Evolutionary conservation across 2,329 filamentous ascomycete genomes (phyloP).

Genomic region (Verticillium alfalfae): DNA sequence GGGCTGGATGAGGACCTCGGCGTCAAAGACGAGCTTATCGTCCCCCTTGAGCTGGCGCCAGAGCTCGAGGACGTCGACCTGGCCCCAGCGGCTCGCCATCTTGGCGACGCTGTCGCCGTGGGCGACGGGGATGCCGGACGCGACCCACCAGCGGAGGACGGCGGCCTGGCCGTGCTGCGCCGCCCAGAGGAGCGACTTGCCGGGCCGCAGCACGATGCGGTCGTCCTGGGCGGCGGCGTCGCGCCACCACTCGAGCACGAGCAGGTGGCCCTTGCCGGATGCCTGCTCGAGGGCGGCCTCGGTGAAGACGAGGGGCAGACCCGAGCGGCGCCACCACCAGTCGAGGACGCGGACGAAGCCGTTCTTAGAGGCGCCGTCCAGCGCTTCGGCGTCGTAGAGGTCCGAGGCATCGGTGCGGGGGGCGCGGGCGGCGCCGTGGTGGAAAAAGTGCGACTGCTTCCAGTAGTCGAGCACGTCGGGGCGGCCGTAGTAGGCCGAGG

Average conservation of each 20-base stretch:
- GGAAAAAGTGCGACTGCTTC: slow-evolving; percentile 75
- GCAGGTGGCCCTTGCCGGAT: slow-evolving; percentile 75
- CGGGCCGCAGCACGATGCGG: slow-evolving; percentile 63
- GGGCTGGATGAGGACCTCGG: slow-evolving; percentile 76
- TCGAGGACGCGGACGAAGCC: slow-evolving; percentile 82
- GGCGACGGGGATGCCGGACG: slow-evolving; percentile 70
- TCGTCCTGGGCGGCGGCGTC: slow-evolving; percentile 58
- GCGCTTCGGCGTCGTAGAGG: slow-evolving; percentile 69
- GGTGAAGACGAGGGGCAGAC: slow-evolving; percentile 76
- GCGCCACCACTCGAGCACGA: slow-evolving; percentile 92
- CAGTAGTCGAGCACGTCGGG: slow-evolving; percentile 87
- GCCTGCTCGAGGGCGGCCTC: slow-evolving; percentile 85
- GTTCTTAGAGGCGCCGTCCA: slow-evolving; percentile 81
- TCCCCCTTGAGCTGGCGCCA: slow-evolving; percentile 71
- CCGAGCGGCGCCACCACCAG: slow-evolving; percentile 81
- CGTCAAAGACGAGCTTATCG: slow-evolving; percentile 65
- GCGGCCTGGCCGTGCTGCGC: slow-evolving; percentile 75
- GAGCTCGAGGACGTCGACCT: slow-evolving; percentile 75
- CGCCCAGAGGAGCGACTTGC: slow-evolving; percentile 77
- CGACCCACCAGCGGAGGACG: slow-evolving; percentile 83
- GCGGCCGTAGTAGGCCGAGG: slow-evolving; percentile 79
- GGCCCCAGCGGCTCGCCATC: slow-evolving; percentile 78
- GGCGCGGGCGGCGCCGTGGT: slow-evolving; percentile 32
- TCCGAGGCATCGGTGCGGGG: not conserved
- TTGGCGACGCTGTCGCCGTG: slow-evolving; percentile 80